Base-by-base conservation (phyloP, 106 monocot genomes). In the Dioscorea alata region DNA sequence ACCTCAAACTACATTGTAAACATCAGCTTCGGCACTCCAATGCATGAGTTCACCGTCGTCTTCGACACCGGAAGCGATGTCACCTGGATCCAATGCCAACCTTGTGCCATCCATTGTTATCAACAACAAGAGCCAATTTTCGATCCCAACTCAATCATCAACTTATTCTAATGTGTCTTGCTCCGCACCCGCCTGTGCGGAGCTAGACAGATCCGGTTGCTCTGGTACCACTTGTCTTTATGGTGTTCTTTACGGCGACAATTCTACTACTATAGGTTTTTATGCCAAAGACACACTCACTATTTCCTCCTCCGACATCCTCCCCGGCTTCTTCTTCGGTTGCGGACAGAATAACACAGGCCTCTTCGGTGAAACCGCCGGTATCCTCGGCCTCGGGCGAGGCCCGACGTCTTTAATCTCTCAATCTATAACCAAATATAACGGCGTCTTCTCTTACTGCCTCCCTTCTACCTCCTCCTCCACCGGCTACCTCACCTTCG, bases 401-500 rank as follows among this genome's bases (percentile, higher is more conserved):
- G 49, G 59, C 6, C 24, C 51, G 22, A 61, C 68, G 9, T 86
- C 86, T 0, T 57, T 86, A 15, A 35, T 69, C 1, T 75, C 73
- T 13, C 86, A 86, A 58, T 59, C 68, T 4, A 57, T 69, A 0
- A 13, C 28, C 1, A 82, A 69, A 48, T 78, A 75, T 50, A 81
- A 75, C 51, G 72, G 71, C 0, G 65, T 74, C 18, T 86, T 82
- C 72, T 74, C 85, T 32, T 86, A 86, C 72, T 86, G 85, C 61
- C 71, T 86, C 0, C 81, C 78, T 4, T 60, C 81, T 5, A 28
- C 63, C 9, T 59, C 81, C 31, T 75, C 74, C 71, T 69, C 65
- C 1, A 65, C 63, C 3, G 85, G 85, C n/a, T 79, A 72, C 66
- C 33, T 86, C 21, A 42, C 57, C 0, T 79, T 82, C 31, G 77